phyloP scores from a whole-genome alignment of 371 early-diverging fungal genomes.

The Fennellomyces sp. region DNA sequence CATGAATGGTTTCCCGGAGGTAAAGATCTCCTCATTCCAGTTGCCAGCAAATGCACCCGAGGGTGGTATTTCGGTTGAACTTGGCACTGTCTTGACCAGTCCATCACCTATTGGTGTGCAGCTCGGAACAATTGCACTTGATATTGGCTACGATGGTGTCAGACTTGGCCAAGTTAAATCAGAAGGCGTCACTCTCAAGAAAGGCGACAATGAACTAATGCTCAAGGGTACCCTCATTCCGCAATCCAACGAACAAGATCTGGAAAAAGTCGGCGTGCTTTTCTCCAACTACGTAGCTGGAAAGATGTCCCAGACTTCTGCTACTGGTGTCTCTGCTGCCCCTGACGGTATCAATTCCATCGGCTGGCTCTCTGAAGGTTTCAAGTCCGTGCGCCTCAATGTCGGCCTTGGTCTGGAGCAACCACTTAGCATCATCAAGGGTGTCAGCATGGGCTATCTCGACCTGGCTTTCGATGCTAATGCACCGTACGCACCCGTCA shows the following conservation, averaged over 20 bases:
- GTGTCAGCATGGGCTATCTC: conserved; percentile 52
- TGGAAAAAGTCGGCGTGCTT: conserved; percentile 40
- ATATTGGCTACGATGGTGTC: conserved; percentile 44
- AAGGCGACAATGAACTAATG: conserved; percentile 48
- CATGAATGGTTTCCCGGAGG: conserved; percentile 54
- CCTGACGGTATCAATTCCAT: conserved; percentile 53
- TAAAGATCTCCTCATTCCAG: conserved; percentile 52
- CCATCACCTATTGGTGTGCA: conserved; percentile 59
- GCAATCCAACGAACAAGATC: conserved; percentile 41
- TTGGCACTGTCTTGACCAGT: conserved; percentile 52
- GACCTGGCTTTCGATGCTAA: conserved; percentile 44
- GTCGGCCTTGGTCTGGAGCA: conserved; percentile 39
- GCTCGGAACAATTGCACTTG: conserved; percentile 53
- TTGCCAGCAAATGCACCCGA: conserved; percentile 53
- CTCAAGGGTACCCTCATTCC: conserved; percentile 50
- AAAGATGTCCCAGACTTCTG: conserved; percentile 41
- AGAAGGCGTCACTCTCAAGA: conserved; percentile 38
- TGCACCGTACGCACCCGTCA: conserved; percentile 47
- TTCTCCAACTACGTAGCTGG: conserved; percentile 58
- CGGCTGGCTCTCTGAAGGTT: conserved; percentile 52
- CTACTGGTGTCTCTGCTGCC: conserved; percentile 52
- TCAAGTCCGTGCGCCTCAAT: conserved; percentile 50
- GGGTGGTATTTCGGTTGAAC: conserved; percentile 57
- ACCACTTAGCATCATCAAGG: conserved; percentile 53
- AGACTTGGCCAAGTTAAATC: conserved; percentile 49